Evolutionary conservation across 768 basidiomycete genomes (phyloP), one percentile per base, ranked within the genome.

Genomic region (Daedaleopsis nitida): DNA sequence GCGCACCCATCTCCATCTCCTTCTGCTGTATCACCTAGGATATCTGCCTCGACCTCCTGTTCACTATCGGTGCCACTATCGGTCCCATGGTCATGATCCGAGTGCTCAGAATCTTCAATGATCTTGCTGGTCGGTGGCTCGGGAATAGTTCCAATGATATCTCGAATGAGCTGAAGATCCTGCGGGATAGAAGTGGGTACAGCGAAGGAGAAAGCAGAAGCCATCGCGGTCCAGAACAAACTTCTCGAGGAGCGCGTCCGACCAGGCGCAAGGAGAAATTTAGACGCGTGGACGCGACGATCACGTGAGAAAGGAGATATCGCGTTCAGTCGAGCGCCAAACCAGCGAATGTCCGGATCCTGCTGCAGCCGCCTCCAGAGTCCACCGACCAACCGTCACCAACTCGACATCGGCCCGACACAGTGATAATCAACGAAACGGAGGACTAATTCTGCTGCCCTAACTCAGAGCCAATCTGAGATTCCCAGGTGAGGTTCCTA

Each of bases 141-240:
- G 4, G 65, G 55, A 13, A 71, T 51, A 0, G 73, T 69, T 17
- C 84, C 86, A 59, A 92, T 74, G 32, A 91, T 65, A 58, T 86
- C 86, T 51, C 84, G 86, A 42, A 92, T 92, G 44, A 92, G 79
- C 42, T 90, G 78, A 21, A 93, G 75, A 69, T 93, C 91, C 68
- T 91, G 91, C 11, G 91, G 83, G 19, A 91, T 74, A 19, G 66
- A 68, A n/a, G 78, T 77, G 32, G 90, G 90, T 10, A 83, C 68
- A 67, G 84, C 85, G 79, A 91, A 92, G 47, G 60, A 51, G 19
- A 58, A 57, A 19, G 23, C 44, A 51, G 55, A 43, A 23, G 63
- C 24, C 61, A 63, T 65, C 6, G 44, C 37, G 19, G 64, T 39
- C 35, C 23, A 23, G 57, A 48, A 27, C 51, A 58, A 62, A 58